Base-by-base conservation (phyloP, 805 yeast species). In the Peterozyma toletana region DNA sequence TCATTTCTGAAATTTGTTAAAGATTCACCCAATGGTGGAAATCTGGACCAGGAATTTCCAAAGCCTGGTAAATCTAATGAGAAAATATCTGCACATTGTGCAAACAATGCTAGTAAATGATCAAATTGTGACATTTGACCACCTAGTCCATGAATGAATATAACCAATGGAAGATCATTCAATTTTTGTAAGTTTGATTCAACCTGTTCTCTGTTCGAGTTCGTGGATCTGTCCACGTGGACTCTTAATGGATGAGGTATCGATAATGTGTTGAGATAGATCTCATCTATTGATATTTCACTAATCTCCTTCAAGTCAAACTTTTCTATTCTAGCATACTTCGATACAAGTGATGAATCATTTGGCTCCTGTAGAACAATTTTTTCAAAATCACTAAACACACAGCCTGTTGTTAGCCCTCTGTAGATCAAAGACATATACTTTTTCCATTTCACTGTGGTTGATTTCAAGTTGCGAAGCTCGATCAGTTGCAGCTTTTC, bases 81-180 rank as follows among this genome's bases (percentile, higher is more conserved):
- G 35, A 85, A 55, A 15, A 88, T 73, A 44, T 78, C 82, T 48
- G 78, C 74, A 48, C 80, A 74, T 50, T 76, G 79, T 31, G 83
- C 65, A 50, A 86, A 75, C 41, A 77, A 67, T 27, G 78, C 80
- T 57, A 86, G 62, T 34, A 86, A 63, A 1, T 83, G 80, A 54
- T 86, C 93, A 58, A 90, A 90, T 58, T 89, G 96, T 17, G 87
- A 77, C 57, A 86, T 67, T 53, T 82, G 91, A 2, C 98, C 98
- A 1, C 97, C 98, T 16, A 91, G 61, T 0, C 98, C 98, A 64
- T 89, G 97, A 15, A 90, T 56, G 45, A 88, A 76, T 2, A 87
- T 62, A 5, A 84, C 60, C 2, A 80, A 64, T 0, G 95, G 95
- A 35, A 78, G 56, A 11, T 66, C 66, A 18, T 68, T 59, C 34